Percentiles rank a stretch among this genome's conserved stretches.
Evolutionary conservation across 345 rosid species (phyloP).

Genomic region (Noccaea bulbosa): DNA sequence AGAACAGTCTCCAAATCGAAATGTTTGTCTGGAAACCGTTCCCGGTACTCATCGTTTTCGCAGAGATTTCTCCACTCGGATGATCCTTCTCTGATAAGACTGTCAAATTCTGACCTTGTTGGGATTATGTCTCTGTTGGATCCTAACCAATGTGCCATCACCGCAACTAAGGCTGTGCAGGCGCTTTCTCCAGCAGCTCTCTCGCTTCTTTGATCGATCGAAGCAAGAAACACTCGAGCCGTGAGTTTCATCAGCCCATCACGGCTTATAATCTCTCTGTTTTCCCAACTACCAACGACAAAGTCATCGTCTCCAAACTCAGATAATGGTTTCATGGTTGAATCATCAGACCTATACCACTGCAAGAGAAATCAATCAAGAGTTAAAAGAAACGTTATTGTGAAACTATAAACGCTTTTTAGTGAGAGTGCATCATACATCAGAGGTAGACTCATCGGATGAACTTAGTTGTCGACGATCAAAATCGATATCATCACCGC

Average conservation of each 20-base stretch:
- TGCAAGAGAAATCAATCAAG: constrained; percentile 45
- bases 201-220: constrained; percentile 94
- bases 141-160: constrained; percentile 92
- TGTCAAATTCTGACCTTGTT: constrained; percentile 86
- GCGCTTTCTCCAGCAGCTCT: constrained; percentile 97
- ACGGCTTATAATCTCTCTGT: constrained; percentile 76
- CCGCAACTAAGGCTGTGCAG: constrained; percentile 94
- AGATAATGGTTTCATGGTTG: constrained; percentile 62
- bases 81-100: constrained; percentile 91
- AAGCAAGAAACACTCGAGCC: constrained; percentile 77
- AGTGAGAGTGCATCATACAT: constrained; percentile 29
- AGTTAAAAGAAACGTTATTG: background rate
- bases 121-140: constrained; percentile 79
- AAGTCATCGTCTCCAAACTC: constrained; percentile 94
- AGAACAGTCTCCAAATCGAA: constrained; percentile 94
- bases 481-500: constrained; percentile 99
- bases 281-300: constrained; percentile 89
- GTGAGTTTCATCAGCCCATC: constrained; percentile 90
- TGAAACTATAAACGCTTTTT: constrained; percentile 2
- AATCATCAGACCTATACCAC: constrained; percentile 75
- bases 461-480: constrained; percentile 92
- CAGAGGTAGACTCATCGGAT: constrained; percentile 64
- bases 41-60: constrained; percentile 69
- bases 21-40: constrained; percentile 90
- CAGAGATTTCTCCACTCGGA: constrained; percentile 94